Percentiles rank a stretch among this genome's conserved stretches.
Evolutionary conservation across 352 stramenopile genomes (phyloP).

Genomic region (Globisporangium paddicum): DNA sequence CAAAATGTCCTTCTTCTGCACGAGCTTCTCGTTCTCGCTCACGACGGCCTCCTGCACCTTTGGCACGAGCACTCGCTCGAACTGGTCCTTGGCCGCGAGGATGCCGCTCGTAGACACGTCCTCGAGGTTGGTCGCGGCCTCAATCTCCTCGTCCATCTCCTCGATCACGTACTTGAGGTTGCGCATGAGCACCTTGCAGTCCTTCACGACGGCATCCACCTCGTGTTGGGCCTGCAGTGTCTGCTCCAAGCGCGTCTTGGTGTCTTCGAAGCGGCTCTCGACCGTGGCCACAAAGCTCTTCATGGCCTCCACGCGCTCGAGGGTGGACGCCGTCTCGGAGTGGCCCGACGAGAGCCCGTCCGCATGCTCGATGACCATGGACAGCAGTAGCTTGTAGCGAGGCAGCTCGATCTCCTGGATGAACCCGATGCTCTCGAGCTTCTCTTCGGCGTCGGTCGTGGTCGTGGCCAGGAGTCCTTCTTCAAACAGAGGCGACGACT

Average conservation of each 20-base stretch:
- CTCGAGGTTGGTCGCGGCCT: constrained; percentile 66
- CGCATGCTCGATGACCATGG: constrained; percentile 57
- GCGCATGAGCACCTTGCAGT: constrained; percentile 80
- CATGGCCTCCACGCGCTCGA: constrained; percentile 70
- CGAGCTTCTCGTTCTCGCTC: constrained; percentile 76
- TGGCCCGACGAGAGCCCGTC: constrained; percentile 68
- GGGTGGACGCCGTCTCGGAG: constrained; percentile 54
- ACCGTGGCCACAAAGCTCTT: constrained; percentile 73
- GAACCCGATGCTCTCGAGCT: constrained; percentile 80
- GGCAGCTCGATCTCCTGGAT: constrained; percentile 79
- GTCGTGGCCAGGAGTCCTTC: constrained; percentile 46
- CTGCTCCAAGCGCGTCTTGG: constrained; percentile 53
- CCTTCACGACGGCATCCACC: constrained; percentile 81
- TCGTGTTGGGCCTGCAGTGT: constrained; percentile 56
- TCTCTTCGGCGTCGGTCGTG: constrained; percentile 72
- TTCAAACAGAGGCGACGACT: constrained; percentile 62
- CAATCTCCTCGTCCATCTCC: constrained; percentile 86
- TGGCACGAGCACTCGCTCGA: constrained; percentile 61
- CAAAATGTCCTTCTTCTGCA: constrained; percentile 73
- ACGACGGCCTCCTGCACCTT: constrained; percentile 71
- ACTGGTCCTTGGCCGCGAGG: constrained; percentile 58
- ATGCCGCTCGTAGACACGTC: constrained; percentile 67
- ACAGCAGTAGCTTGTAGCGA: constrained; percentile 77
- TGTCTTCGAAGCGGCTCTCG: constrained; percentile 60
- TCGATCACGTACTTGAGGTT: constrained; percentile 88